phyloP scores from a whole-genome alignment of 176 grass and related monocot species.

The Aegilops longissima region DNA sequence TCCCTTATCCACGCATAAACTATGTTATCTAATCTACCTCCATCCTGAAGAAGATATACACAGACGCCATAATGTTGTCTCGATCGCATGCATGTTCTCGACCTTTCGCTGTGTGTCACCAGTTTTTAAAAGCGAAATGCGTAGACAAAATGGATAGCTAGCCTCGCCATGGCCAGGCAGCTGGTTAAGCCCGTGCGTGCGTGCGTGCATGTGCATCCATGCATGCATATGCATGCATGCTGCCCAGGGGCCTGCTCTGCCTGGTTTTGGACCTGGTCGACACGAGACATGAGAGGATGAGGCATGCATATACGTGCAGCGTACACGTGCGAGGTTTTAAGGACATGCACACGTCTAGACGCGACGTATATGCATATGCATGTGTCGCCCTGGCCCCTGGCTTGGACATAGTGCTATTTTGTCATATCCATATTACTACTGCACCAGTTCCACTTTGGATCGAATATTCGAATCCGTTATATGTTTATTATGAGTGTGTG shows the following conservation, averaged over 20 bases:
- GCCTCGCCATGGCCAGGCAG: not conserved
- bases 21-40: slow-evolving; percentile 17
- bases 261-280: not conserved
- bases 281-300: not conserved
- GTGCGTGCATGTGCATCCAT: not conserved
- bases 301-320: not conserved
- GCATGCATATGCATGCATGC: not conserved
- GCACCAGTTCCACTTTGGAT: not conserved
- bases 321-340: slow-evolving; percentile 35
- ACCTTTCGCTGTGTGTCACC: not conserved
- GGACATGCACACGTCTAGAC: slow-evolving; percentile 32
- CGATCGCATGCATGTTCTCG: not conserved
- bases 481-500: not conserved
- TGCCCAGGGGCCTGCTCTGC: not conserved
- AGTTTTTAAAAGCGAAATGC: not conserved
- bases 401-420: not conserved
- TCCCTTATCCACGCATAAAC: slow-evolving; percentile 19
- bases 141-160: not conserved
- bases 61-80: slow-evolving; percentile 12
- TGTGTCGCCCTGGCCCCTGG: not conserved
- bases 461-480: not conserved
- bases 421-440: not conserved
- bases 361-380: not conserved
- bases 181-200: not conserved
- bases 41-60: not conserved